These are phyloP conservation scores for Aspergillus avenaceus DNA, from an alignment of 495 filamentous ascomycete species.

Conservation along the genomic window DNA sequence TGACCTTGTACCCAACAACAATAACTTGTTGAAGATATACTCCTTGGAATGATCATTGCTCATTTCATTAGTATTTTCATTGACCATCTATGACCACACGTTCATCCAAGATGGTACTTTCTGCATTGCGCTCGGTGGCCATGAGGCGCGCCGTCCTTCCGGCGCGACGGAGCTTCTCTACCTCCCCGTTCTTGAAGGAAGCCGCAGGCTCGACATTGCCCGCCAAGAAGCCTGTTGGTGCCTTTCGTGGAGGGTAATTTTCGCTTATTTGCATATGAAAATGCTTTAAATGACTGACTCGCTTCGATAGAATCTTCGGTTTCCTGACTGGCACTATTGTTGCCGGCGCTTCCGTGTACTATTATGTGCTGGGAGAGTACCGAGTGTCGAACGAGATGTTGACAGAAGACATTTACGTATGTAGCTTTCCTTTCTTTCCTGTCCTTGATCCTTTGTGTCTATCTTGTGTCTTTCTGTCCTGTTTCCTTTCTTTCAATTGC, in stretches of 20 bases:
- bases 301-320: constrained; percentile 69
- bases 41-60: constrained; percentile 2
- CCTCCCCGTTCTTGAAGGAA: constrained; percentile 31
- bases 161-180: constrained; percentile 28
- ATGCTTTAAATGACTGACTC: neutral
- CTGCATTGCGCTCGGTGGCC: constrained; percentile 22
- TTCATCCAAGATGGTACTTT: constrained; percentile 17
- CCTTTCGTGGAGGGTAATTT: constrained; percentile 87
- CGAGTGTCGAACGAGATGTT: constrained; percentile 89
- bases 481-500: neutral
- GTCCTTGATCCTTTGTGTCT: neutral
- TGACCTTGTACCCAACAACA: neutral
- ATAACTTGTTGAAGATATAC: neutral
- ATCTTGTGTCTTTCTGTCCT: constrained; percentile 2
- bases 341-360: constrained; percentile 78
- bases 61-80: neutral
- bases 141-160: constrained; percentile 18
- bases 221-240: constrained; percentile 77
- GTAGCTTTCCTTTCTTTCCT: constrained; percentile 32
- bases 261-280: neutral
- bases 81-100: constrained; percentile 21
- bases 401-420: constrained; percentile 93
- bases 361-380: constrained; percentile 90
- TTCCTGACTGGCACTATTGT: constrained; percentile 84
- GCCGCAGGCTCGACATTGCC: constrained; percentile 48